Base-by-base conservation (phyloP, 129 eudicot species). In the Centella asiatica region DNA sequence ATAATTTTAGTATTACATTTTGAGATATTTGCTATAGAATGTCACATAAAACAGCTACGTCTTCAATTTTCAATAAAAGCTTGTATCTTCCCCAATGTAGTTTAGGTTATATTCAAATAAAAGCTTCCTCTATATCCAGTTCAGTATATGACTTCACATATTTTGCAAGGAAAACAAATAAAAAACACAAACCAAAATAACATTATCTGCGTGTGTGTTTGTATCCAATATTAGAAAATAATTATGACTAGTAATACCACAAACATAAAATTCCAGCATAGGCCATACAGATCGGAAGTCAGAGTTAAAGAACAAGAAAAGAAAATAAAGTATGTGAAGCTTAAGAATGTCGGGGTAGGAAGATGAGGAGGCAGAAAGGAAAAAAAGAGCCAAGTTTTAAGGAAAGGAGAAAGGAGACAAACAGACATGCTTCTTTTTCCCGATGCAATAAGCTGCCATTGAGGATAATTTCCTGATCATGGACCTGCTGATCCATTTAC, bases 391-490 rank as follows among this genome's bases (percentile, higher is more conserved):
- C 77, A 51, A 83, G 90, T 73, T 84, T 76, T 77, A 79, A 74
- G 87, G 73, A 74, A 89, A 77, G 87, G 90, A 80, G 86, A 85
- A 89, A 83, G 78, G 80, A 89, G 77, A 89, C 95, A 86, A 86
- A 89, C 95, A 89, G 88, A 82, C 97, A 78, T 78, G 86, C 73
- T 90, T 82, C 90, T 89, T 82, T 85, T 89, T 69, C 92, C 84
- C 78, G 71, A 83, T 77, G 90, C 92, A 85, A 54, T 83, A 76
- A 89, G 97, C 97, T 89, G 83, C 97, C 97, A 89, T 74, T 62
- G 95, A 75, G 78, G 95, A 78, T 77, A 42, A 71, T 77, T 73
- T 89, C 97, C 95, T 89, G 83, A 88, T 73, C 52, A 89, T 75
- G 67, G 49, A 76, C 97, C 97, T 89, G 97, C 97, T 83, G 81